Base-by-base conservation (phyloP, 78 protist species). In the Protostelium mycophagum region DNA sequence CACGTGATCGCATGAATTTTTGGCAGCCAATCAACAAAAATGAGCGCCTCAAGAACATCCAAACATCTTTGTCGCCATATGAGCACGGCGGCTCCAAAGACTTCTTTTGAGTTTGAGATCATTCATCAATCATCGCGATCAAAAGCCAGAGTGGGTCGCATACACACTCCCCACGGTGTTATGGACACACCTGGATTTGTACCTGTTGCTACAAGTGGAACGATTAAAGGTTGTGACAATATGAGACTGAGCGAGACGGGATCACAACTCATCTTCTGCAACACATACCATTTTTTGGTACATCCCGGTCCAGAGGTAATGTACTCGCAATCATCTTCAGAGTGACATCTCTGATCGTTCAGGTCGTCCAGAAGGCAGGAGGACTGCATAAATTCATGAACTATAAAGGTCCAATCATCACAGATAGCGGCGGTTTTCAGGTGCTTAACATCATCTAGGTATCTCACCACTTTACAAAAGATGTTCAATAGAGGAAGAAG, bases 341-440 rank as follows among this genome's bases (percentile, higher is more conserved):
- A 51, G 16, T 51, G 31, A 51, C 73, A 51, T 25, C 16, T 51
- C 73, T 5, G 5, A 25, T 51, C 73, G 73, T 51, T 51, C 73
- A 51, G 73, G 73, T 51, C 31, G 73, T 95, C 5, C 93, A 90
- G 34, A 37, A 88, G 0, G 88, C 36, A 31, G 97, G 97, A 36
- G 97, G 97, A 34, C 83, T 96, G 83, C 97, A 96, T 38, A 92
- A 90, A n/a, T 96, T 92, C 87, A 93, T 91, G 28, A 93, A 89
- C 37, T 91, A 92, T 63, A 63, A 89, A 10, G 88, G 89, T 9
- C 97, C 97, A 34, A 90, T 96, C 83, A 96, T 96, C 36, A 96
- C 97, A 1, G 97, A 96, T 87, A 86, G 92, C 38, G 97, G 97
- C 51, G 97, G 97, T 23, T 96, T 96, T 87, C 97, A 96, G 86